Conservation (phyloP, 78 protist genomes). For the Guillardia theta region DNA sequence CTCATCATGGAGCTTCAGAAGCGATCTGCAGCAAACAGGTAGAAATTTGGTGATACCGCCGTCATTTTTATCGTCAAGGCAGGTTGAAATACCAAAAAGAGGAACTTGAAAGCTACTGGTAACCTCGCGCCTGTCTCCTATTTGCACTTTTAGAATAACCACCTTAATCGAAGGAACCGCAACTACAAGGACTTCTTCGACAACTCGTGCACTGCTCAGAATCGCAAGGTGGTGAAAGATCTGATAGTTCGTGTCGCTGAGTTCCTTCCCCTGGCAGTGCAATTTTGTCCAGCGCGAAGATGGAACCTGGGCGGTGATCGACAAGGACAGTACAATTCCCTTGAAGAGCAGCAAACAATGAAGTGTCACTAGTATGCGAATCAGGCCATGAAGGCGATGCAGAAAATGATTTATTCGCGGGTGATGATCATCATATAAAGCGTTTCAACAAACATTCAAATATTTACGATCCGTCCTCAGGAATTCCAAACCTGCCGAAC, state of each 20-base stretch:
- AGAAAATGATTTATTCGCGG: too few relatives aligned
- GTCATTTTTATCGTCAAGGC: background rate
- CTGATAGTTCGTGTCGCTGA: background rate
- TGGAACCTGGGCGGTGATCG: background rate
- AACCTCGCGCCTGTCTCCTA: background rate
- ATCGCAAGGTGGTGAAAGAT: background rate
- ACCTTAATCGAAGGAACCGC: background rate
- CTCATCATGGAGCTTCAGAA: background rate
- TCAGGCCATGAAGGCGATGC: too few relatives aligned
- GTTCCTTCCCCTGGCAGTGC: background rate
- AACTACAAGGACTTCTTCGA: background rate
- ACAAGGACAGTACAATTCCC: background rate
- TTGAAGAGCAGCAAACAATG: background rate
- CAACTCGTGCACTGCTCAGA: background rate
- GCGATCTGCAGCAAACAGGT: background rate
- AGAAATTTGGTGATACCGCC: background rate
- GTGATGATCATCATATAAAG: too few relatives aligned
- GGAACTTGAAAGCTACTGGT: conserved; percentile 22
- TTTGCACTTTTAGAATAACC: background rate
- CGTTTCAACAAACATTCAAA: too few relatives aligned
- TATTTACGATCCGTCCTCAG: too few relatives aligned
- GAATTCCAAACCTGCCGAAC: too few relatives aligned
- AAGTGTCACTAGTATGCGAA: too few relatives aligned
- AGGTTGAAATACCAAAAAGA: conserved; percentile 14
- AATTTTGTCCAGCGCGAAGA: background rate